Base-by-base conservation (phyloP, 176 grass and related monocot genomes). In the Tuctoria greenei region DNA sequence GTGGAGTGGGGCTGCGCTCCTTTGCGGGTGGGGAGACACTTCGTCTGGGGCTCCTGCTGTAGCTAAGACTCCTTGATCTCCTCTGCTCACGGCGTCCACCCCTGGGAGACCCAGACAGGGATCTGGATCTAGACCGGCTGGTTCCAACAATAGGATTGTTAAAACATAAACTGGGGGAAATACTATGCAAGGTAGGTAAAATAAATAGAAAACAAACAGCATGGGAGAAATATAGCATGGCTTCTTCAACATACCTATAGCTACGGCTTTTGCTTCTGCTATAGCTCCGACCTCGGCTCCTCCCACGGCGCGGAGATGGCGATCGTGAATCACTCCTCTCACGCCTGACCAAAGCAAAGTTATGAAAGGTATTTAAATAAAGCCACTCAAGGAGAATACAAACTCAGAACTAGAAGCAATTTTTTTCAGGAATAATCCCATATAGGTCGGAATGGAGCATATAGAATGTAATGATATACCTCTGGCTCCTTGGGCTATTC, bases 401-500 rank as follows among this genome's bases (percentile, higher is more conserved):
- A 34, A 18, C 34, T 35, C 10, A 8, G 21, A n/a, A 25, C 1
- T 6, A 21, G 25, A 3, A 20, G 23, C n/a, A 25, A 79, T 6
- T 8, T 8, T 56, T n/a, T 52, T 23, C 51, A 56, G 7, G n/a
- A 56, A 56, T 24, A 10, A 56, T 10, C 14, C 15, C 46, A 49
- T 6, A 49, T 44, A 44, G 2, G 38, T 40, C 8, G 9, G 51
- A 39, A 26, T 38, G 7, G 38, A 51, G 1, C 1, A 24, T 31
- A 6, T 26, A 17, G 7, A 28, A 10, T 17, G 38, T 13, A 6
- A 56, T 58, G 42, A 62, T 67, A 28, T 56, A 99, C 92, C 68
- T 84, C 28, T 88, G 54, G n/a, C 70, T 95, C 72, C 86, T 95
- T 40, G 95, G 95, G 38, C 95, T 99, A 81, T 99, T 99, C 79